Evolutionary conservation across 164 flowering plant species (phyloP).

Genomic region (Annona cherimola): DNA sequence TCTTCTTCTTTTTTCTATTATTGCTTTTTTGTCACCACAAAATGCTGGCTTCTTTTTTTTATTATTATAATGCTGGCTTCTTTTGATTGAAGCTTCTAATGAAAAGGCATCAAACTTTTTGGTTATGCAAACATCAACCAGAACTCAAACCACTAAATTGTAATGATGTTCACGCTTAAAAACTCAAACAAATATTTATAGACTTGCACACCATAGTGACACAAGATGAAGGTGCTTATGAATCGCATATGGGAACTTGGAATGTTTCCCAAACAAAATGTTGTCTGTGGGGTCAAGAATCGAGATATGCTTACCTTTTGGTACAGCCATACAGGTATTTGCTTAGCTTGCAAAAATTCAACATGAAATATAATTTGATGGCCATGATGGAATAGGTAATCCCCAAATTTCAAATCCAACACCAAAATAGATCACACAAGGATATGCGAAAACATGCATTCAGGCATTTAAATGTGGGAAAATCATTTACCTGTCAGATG

Average conservation of each 20-base stretch:
- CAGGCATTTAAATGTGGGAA: background rate
- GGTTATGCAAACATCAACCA: too few species aligned
- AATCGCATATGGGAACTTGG: background rate
- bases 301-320: background rate
- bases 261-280: background rate
- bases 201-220: background rate
- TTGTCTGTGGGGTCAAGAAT: background rate
- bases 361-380: background rate
- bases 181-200: too few species aligned
- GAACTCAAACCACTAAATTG: too few species aligned
- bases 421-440: background rate
- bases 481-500: slow-evolving; percentile 59
- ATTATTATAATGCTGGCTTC: too few species aligned
- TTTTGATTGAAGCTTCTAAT: too few species aligned
- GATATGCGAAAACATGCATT: background rate
- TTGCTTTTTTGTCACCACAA: too few species aligned
- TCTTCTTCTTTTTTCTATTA: too few species aligned
- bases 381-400: background rate
- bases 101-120: too few species aligned
- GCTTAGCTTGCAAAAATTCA: background rate
- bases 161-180: too few species aligned
- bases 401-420: background rate
- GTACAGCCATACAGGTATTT: background rate
- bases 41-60: too few species aligned
- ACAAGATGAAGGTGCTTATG: background rate